Conservation (phyloP, 768 basidiomycete genomes). For the Hygrophorus pudorinus region DNA sequence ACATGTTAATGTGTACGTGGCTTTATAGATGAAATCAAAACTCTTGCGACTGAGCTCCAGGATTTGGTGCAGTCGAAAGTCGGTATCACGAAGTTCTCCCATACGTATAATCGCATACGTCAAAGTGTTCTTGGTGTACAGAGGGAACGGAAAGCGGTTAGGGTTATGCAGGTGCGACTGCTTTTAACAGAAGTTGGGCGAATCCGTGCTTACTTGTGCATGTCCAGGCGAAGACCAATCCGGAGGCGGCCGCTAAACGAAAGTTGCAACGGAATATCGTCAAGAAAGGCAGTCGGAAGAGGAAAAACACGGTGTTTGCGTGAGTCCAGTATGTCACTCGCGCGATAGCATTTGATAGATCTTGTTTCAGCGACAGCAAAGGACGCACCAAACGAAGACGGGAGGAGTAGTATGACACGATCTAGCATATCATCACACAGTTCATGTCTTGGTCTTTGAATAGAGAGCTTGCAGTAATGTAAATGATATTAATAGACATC, state of each 20-base stretch:
- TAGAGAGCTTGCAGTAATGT: not conserved
- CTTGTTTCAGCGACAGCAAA: conserved; percentile 32
- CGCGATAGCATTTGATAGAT: not conserved
- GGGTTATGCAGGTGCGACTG: conserved; percentile 38
- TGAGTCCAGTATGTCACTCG: conserved; percentile 26
- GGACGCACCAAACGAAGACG: conserved; percentile 38
- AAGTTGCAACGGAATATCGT: conserved; percentile 59
- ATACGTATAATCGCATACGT: conserved; percentile 70
- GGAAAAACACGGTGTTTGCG: conserved; percentile 56
- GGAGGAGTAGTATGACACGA: conserved; percentile 19
- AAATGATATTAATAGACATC: conserved; percentile 23
- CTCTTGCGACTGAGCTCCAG: conserved; percentile 70
- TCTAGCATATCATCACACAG: not conserved
- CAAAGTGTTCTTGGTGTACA: conserved; percentile 57
- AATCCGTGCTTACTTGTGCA: not conserved
- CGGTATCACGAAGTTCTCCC: conserved; percentile 77
- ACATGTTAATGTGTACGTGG: not conserved
- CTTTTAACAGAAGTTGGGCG: not conserved
- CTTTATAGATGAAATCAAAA: conserved; percentile 68
- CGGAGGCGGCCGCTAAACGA: conserved; percentile 65
- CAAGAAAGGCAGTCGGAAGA: conserved; percentile 82
- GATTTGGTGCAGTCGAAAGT: conserved; percentile 84
- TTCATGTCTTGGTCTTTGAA: not conserved
- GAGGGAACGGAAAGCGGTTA: conserved; percentile 59
- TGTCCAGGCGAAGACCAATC: conserved; percentile 40